These are phyloP conservation scores for Coemansia sp. DNA, from an alignment of 192 early-diverging fungal species.

Conservation along the genomic window DNA sequence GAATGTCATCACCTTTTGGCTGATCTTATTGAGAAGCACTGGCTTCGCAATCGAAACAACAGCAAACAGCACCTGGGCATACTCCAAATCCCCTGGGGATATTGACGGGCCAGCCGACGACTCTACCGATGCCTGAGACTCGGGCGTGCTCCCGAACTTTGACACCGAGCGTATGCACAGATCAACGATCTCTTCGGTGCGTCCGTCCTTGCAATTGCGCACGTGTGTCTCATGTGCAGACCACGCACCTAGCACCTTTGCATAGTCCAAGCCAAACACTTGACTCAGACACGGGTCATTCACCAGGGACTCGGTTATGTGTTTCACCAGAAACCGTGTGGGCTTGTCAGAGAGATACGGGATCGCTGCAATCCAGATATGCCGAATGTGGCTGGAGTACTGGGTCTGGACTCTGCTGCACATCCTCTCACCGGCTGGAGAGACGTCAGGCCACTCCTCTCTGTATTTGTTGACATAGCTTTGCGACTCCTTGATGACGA, in stretches of 20 bases:
- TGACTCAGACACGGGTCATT: constrained; percentile 32
- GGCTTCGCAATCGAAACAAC: constrained; percentile 32
- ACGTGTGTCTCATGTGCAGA: constrained; percentile 42
- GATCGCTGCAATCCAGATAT: constrained; percentile 50
- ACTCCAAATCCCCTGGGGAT: constrained; percentile 32
- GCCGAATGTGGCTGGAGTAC: constrained; percentile 38
- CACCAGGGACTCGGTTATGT: constrained; percentile 34
- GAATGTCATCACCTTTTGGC: constrained; percentile 29
- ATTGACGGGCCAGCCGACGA: constrained; percentile 15
- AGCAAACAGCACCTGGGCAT: constrained; percentile 23
- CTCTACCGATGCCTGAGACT: constrained; percentile 35
- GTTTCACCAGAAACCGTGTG: constrained; percentile 33
- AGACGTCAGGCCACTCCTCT: constrained; percentile 32
- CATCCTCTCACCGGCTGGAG: constrained; percentile 25
- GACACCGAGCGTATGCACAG: constrained; percentile 32
- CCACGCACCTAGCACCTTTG: constrained; percentile 47
- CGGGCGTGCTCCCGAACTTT: constrained; percentile 15
- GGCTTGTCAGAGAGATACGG: constrained; percentile 38
- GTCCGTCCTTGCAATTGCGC: constrained; percentile 28
- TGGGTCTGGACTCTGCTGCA: constrained; percentile 41
- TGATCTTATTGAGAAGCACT: constrained; percentile 12
- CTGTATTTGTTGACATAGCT: constrained; percentile 38
- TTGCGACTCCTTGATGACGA: constrained; percentile 43
- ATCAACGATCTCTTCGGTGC: constrained; percentile 23
- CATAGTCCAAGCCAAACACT: constrained; percentile 42